Evolutionary conservation across 768 basidiomycete species (phyloP).

Genomic region (Rubroboletus satanas): DNA sequence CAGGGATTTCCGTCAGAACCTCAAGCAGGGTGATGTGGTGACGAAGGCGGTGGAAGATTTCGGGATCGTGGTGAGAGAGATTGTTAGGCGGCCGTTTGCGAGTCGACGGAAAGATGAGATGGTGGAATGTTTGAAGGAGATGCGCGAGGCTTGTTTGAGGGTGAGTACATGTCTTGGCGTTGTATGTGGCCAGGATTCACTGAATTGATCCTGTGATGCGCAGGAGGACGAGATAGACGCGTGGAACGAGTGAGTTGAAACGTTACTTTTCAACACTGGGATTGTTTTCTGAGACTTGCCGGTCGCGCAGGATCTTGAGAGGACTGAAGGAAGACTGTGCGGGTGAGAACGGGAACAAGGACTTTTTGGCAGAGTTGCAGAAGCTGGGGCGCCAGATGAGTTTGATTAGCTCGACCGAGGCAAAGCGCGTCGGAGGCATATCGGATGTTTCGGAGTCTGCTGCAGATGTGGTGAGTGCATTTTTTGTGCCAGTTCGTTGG

Average conservation of each 20-base stretch:
- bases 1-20: slow-evolving; percentile 69
- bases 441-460: slow-evolving; percentile 54
- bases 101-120: slow-evolving; percentile 62
- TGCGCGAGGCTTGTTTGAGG: slow-evolving; percentile 65
- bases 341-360: slow-evolving; percentile 52
- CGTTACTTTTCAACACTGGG: background rate
- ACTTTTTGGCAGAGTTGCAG: slow-evolving; percentile 64
- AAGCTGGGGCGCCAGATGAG: slow-evolving; percentile 50
- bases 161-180: slow-evolving; percentile 34
- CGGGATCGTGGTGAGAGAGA: slow-evolving; percentile 63
- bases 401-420: slow-evolving; percentile 62
- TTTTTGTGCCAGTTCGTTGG: background rate
- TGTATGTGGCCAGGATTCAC: background rate
- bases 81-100: slow-evolving; percentile 69
- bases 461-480: slow-evolving; percentile 48
- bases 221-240: slow-evolving; percentile 81
- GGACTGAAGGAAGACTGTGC: slow-evolving; percentile 56
- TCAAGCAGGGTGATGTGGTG: slow-evolving; percentile 72
- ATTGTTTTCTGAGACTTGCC: slow-evolving; percentile 2
- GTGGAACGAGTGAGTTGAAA: slow-evolving; percentile 66
- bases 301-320: slow-evolving; percentile 50
- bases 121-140: slow-evolving; percentile 62
- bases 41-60: slow-evolving; percentile 84
- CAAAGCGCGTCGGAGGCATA: slow-evolving; percentile 51
- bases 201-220: background rate